Percentiles rank a stretch among this genome's conserved stretches.
Conservation (phyloP, 1,139 yeast genomes). For the Candida dubliniensis region DNA sequence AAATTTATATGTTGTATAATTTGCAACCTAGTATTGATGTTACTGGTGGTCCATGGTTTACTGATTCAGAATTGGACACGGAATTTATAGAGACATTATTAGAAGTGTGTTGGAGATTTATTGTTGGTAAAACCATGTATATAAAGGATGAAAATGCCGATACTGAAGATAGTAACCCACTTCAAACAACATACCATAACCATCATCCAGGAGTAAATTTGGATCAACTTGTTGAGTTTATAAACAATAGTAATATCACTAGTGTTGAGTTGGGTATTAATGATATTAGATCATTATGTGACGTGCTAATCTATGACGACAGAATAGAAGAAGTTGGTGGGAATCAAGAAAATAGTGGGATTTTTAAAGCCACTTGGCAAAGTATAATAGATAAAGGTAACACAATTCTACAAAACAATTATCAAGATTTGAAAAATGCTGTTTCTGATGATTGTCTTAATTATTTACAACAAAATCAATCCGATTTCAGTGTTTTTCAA, state of each 20-base stretch:
- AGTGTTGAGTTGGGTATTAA: conserved; percentile 73
- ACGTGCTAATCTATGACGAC: conserved; percentile 84
- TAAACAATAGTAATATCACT: conserved; percentile 72
- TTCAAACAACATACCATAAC: conserved; percentile 50
- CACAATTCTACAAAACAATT: conserved; percentile 40
- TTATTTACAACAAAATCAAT: conserved; percentile 1
- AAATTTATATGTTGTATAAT: conserved; percentile 91
- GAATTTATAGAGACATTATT: conserved; percentile 86
- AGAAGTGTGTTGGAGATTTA: conserved; percentile 85
- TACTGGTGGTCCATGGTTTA: conserved; percentile 99
- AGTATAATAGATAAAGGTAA: conserved; percentile 64
- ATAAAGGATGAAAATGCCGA: conserved; percentile 58
- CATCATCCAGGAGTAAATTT: conserved; percentile 65
- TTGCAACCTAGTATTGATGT: conserved; percentile 93
- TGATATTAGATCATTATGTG: conserved; percentile 82
- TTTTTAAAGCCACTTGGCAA: conserved; percentile 60
- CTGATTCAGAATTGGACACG: conserved; percentile 91
- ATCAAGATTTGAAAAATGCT: background rate
- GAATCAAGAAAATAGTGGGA: conserved; percentile 43
- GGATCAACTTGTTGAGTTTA: conserved; percentile 72
- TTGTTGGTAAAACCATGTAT: conserved; percentile 64
- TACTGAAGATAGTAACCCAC: conserved; percentile 31
- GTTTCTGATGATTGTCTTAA: conserved; percentile 3
- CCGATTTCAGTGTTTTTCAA: conserved; percentile 13
- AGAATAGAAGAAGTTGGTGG: conserved; percentile 62